A percentile compares a stretch with the other conserved stretches of the same genome.
These are phyloP conservation scores for Nakazawaea ernobii DNA, from an alignment of 805 yeast species.

Conservation along the genomic window DNA sequence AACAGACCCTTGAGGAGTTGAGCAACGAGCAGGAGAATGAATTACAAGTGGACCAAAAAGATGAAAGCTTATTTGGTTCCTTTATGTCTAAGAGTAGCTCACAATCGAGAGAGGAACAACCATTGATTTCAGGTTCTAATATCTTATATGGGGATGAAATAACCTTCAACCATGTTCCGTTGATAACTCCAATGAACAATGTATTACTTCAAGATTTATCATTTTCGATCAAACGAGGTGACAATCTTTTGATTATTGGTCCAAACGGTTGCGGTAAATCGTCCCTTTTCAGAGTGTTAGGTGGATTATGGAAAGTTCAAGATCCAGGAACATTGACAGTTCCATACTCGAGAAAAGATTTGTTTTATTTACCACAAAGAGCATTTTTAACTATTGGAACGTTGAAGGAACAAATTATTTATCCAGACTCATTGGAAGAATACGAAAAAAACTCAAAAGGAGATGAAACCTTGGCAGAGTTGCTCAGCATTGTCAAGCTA, in stretches of 20 bases:
- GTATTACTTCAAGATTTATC: slow-evolving; percentile 58
- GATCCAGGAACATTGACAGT: slow-evolving; percentile 49
- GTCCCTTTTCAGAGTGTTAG: slow-evolving; percentile 81
- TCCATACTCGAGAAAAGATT: slow-evolving; percentile 58
- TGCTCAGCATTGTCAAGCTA: slow-evolving; percentile 52
- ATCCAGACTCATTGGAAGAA: slow-evolving; percentile 69
- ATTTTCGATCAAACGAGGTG: slow-evolving; percentile 73
- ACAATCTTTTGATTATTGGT: slow-evolving; percentile 84
- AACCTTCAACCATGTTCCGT: slow-evolving; percentile 69
- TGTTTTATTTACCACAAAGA: slow-evolving; percentile 88
- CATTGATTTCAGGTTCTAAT: slow-evolving; percentile 26
- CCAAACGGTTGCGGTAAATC: slow-evolving; percentile 97
- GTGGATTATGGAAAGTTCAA: slow-evolving; percentile 88
- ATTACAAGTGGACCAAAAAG: slow-evolving; percentile 9
- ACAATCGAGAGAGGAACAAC: slow-evolving; percentile 8
- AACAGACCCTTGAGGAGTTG: slow-evolving; percentile 53
- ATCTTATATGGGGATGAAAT: slow-evolving; percentile 50
- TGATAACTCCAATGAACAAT: slow-evolving; percentile 81
- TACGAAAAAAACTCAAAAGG: slow-evolving; percentile 31
- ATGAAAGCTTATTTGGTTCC: neutral
- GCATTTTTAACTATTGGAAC: slow-evolving; percentile 82
- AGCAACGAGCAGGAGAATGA: slow-evolving; percentile 23
- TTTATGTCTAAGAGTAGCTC: neutral
- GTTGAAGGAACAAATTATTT: slow-evolving; percentile 81
- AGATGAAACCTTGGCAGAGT: slow-evolving; percentile 43